These are phyloP conservation scores for Lavandula angustifolia DNA, from an alignment of 257 asterid genomes.

Conservation along the genomic window DNA sequence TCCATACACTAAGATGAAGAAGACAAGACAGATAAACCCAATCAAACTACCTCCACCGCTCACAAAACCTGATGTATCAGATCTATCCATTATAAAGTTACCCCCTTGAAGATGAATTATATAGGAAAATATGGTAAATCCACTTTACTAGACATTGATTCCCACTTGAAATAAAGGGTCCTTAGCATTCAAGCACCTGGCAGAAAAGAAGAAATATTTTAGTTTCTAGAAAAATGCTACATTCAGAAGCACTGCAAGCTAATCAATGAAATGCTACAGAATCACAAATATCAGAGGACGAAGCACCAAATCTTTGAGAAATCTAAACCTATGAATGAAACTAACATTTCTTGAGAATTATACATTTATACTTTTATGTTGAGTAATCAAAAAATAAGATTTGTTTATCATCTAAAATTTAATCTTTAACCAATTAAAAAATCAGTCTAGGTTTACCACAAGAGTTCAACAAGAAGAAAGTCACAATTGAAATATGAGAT, in stretches of 20 bases:
- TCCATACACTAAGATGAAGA: slow-evolving; percentile 55
- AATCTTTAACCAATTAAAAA: background rate
- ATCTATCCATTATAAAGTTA: slow-evolving; percentile 63
- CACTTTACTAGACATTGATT: slow-evolving; percentile 30
- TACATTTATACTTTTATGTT: background rate
- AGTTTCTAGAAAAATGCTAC: background rate
- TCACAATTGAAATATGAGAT: slow-evolving; percentile 31
- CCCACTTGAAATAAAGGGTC: slow-evolving; percentile 23
- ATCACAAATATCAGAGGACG: background rate
- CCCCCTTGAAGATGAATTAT: slow-evolving; percentile 32
- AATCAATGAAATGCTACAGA: background rate
- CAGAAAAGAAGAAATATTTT: slow-evolving; percentile 25
- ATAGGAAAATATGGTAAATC: slow-evolving; percentile 2
- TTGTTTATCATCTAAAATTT: background rate
- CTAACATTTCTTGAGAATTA: background rate
- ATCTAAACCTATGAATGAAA: background rate
- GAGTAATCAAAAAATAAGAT: background rate
- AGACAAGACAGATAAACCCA: slow-evolving; percentile 39
- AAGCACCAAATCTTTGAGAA: background rate
- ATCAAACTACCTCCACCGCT: slow-evolving; percentile 72
- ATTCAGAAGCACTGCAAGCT: background rate
- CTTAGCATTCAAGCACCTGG: slow-evolving; percentile 46
- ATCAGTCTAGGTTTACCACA: background rate
- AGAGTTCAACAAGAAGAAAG: slow-evolving; percentile 8
- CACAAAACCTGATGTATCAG: slow-evolving; percentile 86